Conservation (phyloP, 2,329 filamentous ascomycete species). For the Passalora sequoiae region DNA sequence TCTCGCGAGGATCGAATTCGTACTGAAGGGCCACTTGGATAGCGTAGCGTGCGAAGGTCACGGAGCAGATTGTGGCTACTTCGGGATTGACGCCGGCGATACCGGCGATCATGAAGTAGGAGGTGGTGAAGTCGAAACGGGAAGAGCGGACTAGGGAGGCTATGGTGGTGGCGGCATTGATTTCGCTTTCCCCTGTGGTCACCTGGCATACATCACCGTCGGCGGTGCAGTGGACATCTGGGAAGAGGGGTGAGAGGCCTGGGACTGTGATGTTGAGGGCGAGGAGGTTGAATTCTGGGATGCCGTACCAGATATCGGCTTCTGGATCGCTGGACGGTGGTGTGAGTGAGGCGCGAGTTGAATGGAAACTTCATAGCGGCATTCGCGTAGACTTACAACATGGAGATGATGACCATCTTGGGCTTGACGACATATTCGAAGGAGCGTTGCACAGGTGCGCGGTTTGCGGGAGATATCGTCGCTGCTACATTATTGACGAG, state of each 20-base stretch:
- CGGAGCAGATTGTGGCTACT: slow-evolving; percentile 58
- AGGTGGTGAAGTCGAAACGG: slow-evolving; percentile 58
- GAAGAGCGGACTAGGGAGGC: slow-evolving; percentile 58
- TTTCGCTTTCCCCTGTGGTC: slow-evolving; percentile 56
- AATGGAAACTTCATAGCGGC: no score
- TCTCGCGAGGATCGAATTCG: slow-evolving; percentile 66
- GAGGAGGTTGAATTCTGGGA: slow-evolving; percentile 33
- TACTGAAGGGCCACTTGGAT: slow-evolving; percentile 72
- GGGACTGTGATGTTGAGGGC: slow-evolving; percentile 34
- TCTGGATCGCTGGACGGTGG: slow-evolving; percentile 19
- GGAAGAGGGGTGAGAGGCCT: slow-evolving; percentile 30
- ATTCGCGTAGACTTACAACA: slow-evolving; percentile 52
- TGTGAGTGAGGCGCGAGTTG: not conserved
- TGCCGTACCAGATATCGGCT: slow-evolving; percentile 46
- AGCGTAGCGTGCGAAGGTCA: slow-evolving; percentile 64
- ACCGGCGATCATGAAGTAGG: slow-evolving; percentile 67
- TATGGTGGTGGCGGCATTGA: slow-evolving; percentile 67
- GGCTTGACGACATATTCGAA: slow-evolving; percentile 42
- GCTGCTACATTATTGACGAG: slow-evolving; percentile 9
- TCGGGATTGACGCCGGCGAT: slow-evolving; percentile 70
- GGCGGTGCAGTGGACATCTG: slow-evolving; percentile 55
- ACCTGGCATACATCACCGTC: slow-evolving; percentile 62
- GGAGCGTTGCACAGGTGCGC: slow-evolving; percentile 9
- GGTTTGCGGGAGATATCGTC: slow-evolving; percentile 11
- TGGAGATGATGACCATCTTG: slow-evolving; percentile 59